Evolutionary conservation across 768 basidiomycete species (phyloP), one percentile per base, ranked within the genome.

Genomic region (Mycena pura): DNA sequence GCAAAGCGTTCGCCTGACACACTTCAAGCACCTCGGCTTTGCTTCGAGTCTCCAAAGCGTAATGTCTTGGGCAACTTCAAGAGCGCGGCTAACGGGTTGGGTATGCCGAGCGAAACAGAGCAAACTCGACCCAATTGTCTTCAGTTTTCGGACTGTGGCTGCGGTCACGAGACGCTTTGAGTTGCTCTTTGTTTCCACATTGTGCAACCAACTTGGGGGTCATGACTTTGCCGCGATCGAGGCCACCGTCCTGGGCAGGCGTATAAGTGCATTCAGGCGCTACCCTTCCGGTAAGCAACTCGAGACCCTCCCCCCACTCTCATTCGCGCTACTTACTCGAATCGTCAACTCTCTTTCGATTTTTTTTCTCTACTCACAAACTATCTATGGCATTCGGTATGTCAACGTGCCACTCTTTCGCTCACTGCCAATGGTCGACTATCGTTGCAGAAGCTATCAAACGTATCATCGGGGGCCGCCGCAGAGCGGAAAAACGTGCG

Each of bases 351-450:
- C 28, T 41, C 39, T 22, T 38, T 49, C 39, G 6, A 31, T 48
- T 17, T 13, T 32, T 9, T 3, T 29, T 48, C 29, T 14, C 22
- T 24, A 9, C 2, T 34, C 13, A 39, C 36, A 6, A 56, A n/a
- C n/a, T n/a, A n/a, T n/a, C n/a, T n/a, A n/a, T n/a, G n/a, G n/a
- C 47, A 45, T 31, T 56, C 34, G 56, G 56, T 57, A 40, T 17
- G 55, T 29, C 24, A 3, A 10, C n/a, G n/a, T n/a, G n/a, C 17
- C 31, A 34, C 4, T 15, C 13, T 22, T 2, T 49, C 11, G 6
- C 17, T 13, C 21, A 3, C 19, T 19, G n/a, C 45, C 22, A 32
- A n/a, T n/a, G n/a, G n/a, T n/a, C n/a, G 21, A 15, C 38, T 17
- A 38, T n/a, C 22, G 5, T 27, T 13, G 22, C 17, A 7, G 24